Evolutionary conservation across 768 basidiomycete genomes (phyloP).

Genomic region (Leccinum disarticulatum): DNA sequence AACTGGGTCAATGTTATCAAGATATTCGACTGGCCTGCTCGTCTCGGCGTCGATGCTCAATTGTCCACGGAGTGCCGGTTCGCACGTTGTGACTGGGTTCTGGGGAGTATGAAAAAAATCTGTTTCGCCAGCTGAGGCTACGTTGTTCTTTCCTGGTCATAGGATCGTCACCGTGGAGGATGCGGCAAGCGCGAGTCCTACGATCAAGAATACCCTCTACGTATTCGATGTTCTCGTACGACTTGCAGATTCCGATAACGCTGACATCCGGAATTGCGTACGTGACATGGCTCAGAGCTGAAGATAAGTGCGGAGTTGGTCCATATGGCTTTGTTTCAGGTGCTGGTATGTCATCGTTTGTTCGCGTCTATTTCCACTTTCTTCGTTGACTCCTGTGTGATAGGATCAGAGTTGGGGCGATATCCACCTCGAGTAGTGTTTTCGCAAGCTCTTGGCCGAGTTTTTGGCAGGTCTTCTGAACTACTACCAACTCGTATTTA

Average conservation of each 20-base stretch:
- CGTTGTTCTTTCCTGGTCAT: conserved; percentile 79
- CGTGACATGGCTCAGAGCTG: conserved; percentile 77
- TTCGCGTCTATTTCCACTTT: background rate
- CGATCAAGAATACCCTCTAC: conserved; percentile 92
- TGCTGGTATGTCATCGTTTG: conserved; percentile 68
- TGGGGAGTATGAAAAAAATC: conserved; percentile 84
- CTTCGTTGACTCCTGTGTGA: background rate
- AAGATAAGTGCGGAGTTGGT: conserved; percentile 93
- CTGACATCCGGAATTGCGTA: conserved; percentile 73
- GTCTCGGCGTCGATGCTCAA: conserved; percentile 85
- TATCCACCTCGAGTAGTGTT: conserved; percentile 76
- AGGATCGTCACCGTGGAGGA: conserved; percentile 88
- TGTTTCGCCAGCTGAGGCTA: conserved; percentile 80
- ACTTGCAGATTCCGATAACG: conserved; percentile 66
- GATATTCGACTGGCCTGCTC: conserved; percentile 82
- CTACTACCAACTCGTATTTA: conserved; percentile 94
- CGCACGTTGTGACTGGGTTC: conserved; percentile 81
- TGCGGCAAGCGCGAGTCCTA: conserved; percentile 78
- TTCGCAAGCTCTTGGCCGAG: conserved; percentile 79
- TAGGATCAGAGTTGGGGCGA: conserved; percentile 85
- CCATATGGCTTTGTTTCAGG: conserved; percentile 88
- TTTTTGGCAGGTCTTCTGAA: conserved; percentile 66
- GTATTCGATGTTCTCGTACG: conserved; percentile 86
- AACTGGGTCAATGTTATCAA: conserved; percentile 83
- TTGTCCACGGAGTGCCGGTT: conserved; percentile 71